These are phyloP conservation scores for Phaeosphaeria sp. DNA, from an alignment of 2,329 filamentous ascomycete genomes.

Conservation along the genomic window DNA sequence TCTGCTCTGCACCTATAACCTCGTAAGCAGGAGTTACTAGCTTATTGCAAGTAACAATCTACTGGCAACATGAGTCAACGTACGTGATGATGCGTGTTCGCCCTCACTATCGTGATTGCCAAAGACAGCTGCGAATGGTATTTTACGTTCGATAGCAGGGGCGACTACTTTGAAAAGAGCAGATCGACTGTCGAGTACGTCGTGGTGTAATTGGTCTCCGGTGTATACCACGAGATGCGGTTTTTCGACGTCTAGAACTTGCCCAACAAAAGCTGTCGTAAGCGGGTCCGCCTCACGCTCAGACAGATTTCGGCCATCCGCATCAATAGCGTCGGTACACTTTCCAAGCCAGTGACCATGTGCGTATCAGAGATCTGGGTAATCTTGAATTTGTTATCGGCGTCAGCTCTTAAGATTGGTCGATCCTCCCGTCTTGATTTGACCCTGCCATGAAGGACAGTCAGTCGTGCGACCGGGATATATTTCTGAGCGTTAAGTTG, in stretches of 20 bases:
- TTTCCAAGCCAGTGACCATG: conserved; percentile 84
- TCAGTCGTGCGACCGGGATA: conserved; percentile 66
- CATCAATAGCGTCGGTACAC: conserved; percentile 81
- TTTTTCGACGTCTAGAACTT: conserved; percentile 62
- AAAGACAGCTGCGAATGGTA: conserved; percentile 71
- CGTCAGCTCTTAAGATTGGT: conserved; percentile 69
- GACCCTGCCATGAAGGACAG: conserved; percentile 72
- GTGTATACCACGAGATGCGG: conserved; percentile 70
- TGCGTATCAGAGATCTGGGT: conserved; percentile 91
- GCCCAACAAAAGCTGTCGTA: conserved; percentile 77
- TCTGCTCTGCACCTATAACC: conserved; percentile 21
- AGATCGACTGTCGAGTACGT: conserved; percentile 54
- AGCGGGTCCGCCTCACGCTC: conserved; percentile 87
- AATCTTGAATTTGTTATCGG: conserved; percentile 92
- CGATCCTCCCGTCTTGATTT: conserved; percentile 63
- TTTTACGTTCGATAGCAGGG: conserved; percentile 59
- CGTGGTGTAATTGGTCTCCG: conserved; percentile 73
- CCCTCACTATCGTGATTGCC: conserved; percentile 71
- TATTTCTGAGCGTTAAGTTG: conserved; percentile 53
- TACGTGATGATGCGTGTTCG: conserved; percentile 22
- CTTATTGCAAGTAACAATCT: too few relatives aligned
- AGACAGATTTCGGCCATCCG: conserved; percentile 67
- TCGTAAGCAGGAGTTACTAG: conserved; percentile 14
- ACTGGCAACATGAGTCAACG: too few relatives aligned
- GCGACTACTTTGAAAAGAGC: conserved; percentile 16